These are phyloP conservation scores for Sarocladium strictum DNA, from an alignment of 2,329 filamentous ascomycete species.

Conservation along the genomic window DNA sequence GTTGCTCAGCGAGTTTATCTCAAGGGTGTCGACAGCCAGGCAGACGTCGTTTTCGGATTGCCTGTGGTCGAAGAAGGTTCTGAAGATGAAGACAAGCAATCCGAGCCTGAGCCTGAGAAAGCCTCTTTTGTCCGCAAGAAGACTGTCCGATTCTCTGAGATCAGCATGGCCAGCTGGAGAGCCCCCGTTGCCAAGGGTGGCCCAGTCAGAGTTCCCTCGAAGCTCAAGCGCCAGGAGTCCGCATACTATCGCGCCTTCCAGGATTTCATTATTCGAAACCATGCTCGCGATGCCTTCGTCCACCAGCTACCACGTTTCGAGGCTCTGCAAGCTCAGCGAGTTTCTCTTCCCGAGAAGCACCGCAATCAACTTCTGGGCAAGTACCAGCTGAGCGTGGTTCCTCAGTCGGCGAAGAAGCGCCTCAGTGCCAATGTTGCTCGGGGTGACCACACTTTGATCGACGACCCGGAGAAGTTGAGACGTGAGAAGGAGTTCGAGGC, in stretches of 20 bases:
- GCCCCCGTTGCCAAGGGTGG: slow-evolving; percentile 16
- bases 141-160: slow-evolving; percentile 67
- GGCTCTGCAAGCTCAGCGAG: slow-evolving; percentile 75
- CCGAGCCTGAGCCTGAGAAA: slow-evolving; percentile 18
- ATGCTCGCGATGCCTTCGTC: slow-evolving; percentile 70
- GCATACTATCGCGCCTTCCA: slow-evolving; percentile 89
- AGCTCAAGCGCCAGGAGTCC: slow-evolving; percentile 56
- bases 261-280: slow-evolving; percentile 61
- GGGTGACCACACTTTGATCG: slow-evolving; percentile 58
- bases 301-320: slow-evolving; percentile 83
- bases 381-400: slow-evolving; percentile 68
- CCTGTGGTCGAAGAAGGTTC: slow-evolving; percentile 25
- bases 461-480: slow-evolving; percentile 57
- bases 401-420: slow-evolving; percentile 64
- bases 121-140: slow-evolving; percentile 50
- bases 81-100: slow-evolving; percentile 19
- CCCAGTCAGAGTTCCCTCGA: slow-evolving; percentile 44
- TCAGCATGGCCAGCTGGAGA: slow-evolving; percentile 30
- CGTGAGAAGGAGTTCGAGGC: slow-evolving; percentile 78
- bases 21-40: slow-evolving; percentile 51
- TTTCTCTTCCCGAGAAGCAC: slow-evolving; percentile 67
- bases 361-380: slow-evolving; percentile 79
- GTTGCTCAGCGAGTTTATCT: slow-evolving; percentile 75
- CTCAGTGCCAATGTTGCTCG: slow-evolving; percentile 68
- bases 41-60: slow-evolving; percentile 18